Base-by-base conservation (phyloP, 495 filamentous ascomycete species). In the Venustampulla echinocandica region DNA sequence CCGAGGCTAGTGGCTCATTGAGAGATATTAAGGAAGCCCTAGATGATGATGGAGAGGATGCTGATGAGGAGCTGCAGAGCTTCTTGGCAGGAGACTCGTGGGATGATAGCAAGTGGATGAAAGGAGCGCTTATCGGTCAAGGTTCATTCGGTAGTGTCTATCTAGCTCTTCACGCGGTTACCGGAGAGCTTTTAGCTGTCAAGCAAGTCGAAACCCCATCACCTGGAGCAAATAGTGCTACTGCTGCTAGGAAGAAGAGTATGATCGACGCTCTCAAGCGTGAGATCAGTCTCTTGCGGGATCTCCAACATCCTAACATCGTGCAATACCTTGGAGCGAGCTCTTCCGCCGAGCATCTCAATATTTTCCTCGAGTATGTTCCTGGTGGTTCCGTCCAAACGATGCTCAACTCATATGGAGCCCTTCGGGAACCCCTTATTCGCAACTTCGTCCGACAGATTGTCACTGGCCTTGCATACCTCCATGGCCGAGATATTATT, bases 331-430 rank as follows among this genome's bases (percentile, higher is more conserved):
- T 97, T 27, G 92, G 90, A 34, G 94, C 87, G 38, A 85, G 85
- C 56, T 88, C 88, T 25, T 90, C 95, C 49, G 83, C 88, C 45
- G 77, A 87, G 44, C 84, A 94, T 56, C 78, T 99, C 54, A 99
- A 99, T 69, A 99, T 99, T 82, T 99, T 99, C 80, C 77, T 99
- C 57, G 92, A 99, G 65, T 99, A 99, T 66, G 92, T 99, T 6
- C 87, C 92, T 24, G 92, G 92, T 62, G 92, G 92, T 22, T 96
- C 90, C 11, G 93, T 99, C 25, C 90, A 93, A 30, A 90, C 87
- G 4, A 95, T 99, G 86, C 81, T 99, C 49, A 92, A 95, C 62
- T 92, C 89, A 54, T 99, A 99, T 68, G 93, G 94, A 47, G 87
- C 89, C 13, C 80, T 96, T 40, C 82, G 85, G 34, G 92, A 99